Conservation (phyloP, 2,329 filamentous ascomycete species). For the Fusarium nelsonii region DNA sequence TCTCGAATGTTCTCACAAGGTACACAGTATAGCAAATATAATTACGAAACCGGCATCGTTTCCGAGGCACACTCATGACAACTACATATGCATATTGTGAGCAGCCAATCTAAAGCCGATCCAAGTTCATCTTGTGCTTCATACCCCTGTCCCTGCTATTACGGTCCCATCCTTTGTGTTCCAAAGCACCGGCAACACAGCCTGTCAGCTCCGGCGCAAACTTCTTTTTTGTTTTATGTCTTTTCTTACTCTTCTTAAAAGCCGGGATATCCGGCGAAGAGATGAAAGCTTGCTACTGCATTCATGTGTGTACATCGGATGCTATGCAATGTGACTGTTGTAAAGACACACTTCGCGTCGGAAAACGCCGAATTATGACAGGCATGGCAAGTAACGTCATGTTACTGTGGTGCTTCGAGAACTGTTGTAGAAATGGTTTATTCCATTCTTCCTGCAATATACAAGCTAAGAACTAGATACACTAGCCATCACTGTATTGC, state of each 20-base stretch:
- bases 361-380: neutral
- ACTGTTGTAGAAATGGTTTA: neutral
- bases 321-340: conserved; percentile 1
- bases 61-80: conserved; percentile 24
- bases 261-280: conserved; percentile 4
- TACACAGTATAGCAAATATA: neutral
- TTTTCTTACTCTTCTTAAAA: neutral
- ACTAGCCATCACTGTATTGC: conserved; percentile 15
- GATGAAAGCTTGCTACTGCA: neutral
- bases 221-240: neutral
- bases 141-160: conserved; percentile 1
- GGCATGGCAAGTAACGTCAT: neutral
- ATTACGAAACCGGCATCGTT: conserved; percentile 13
- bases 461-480: conserved; percentile 15
- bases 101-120: conserved; percentile 15
- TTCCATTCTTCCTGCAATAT: conserved; percentile 7
- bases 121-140: neutral
- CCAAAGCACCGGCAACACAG: conserved; percentile 20
- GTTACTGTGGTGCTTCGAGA: neutral
- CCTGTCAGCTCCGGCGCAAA: conserved; percentile 17
- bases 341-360: neutral
- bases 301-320: neutral
- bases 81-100: neutral
- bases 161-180: neutral
- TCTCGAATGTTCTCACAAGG: neutral